Percentiles rank a stretch among this genome's conserved stretches.
These are phyloP conservation scores for Saccharomycopsis hybrid DNA, from an alignment of 1,139 yeast species.

Conservation along the genomic window DNA sequence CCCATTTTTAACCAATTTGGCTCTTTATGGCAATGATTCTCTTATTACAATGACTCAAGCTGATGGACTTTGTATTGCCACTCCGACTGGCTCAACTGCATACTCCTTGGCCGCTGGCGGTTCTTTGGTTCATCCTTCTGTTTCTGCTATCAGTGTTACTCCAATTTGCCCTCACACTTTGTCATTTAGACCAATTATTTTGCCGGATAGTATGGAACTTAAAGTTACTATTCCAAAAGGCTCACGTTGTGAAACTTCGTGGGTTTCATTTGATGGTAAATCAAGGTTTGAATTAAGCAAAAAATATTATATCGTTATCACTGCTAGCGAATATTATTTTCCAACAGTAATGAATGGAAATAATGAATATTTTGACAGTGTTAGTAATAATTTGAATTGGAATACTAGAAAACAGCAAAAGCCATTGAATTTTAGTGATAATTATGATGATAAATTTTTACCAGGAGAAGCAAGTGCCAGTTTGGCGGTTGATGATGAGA, in stretches of 20 bases:
- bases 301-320: conserved; percentile 73
- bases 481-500: too few relatives aligned
- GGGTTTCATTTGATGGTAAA: conserved; percentile 90
- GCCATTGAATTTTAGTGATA: conserved; percentile 32
- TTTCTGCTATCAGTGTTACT: conserved; percentile 80
- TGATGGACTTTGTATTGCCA: conserved; percentile 80
- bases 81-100: conserved; percentile 92
- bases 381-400: conserved; percentile 81
- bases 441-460: too few relatives aligned
- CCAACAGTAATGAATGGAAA: conserved; percentile 75
- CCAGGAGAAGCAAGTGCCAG: too few relatives aligned
- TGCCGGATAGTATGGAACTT: conserved; percentile 80
- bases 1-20: conserved; percentile 79
- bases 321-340: conserved; percentile 76
- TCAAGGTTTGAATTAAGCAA: conserved; percentile 60
- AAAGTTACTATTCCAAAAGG: conserved; percentile 66
- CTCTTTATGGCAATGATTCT: conserved; percentile 75
- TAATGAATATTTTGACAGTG: conserved; percentile 78
- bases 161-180: conserved; percentile 92
- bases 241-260: conserved; percentile 68
- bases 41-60: conserved; percentile 83
- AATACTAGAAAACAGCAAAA: conserved; percentile 77
- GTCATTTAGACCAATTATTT: conserved; percentile 77
- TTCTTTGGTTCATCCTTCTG: conserved; percentile 82
- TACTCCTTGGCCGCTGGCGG: conserved; percentile 90